Base-by-base conservation (phyloP, 768 basidiomycete genomes). In the Termitomyces sp. region DNA sequence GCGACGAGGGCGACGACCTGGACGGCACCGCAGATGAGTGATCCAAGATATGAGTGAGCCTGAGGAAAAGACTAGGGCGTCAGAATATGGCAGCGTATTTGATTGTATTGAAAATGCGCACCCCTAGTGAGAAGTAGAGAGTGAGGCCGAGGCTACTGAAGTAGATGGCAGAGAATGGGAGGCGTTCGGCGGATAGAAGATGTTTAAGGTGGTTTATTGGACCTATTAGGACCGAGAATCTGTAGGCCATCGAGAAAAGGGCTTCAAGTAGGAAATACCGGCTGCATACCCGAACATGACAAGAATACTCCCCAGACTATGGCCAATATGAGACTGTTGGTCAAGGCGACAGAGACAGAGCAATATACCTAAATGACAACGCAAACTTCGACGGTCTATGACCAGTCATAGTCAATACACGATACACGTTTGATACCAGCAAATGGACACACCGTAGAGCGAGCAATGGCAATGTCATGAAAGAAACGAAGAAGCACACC, bases 161-260 rank as follows among this genome's bases (percentile, higher is more conserved):
- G 73, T 98, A 99, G 6, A 94, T 81, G 36, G 78, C 67, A 24
- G 89, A 87, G 74, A 96, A 95, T 0, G 92, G 92, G 16, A 96
- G 78, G 31, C 93, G 83, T 67, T 95, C 92, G 70, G 81, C 81
- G 4, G 93, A 89, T 30, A 89, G 59, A 54, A 93, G 80, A 68
- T 99, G 97, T 72, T 93, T 95, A 63, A 93, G 44, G 73, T 98
- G 96, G 68, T 93, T 94, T 72, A 93, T 75, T 34, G 96, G 96
- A 6, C 96, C 96, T 57, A 91, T 82, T 60, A 92, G 81, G n/a
- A 92, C 82, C 18, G 90, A 86, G 70, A 93, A 93, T 16, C 91
- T 92, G 65, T 24, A 27, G 31, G 4, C 3, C 51, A 39, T 46
- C 20, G 34, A 54, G 6, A 22, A 27, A 6, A 37, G 22, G 5